Conservation (phyloP, 805 yeast genomes). For the Yamadazyma philogaea region DNA sequence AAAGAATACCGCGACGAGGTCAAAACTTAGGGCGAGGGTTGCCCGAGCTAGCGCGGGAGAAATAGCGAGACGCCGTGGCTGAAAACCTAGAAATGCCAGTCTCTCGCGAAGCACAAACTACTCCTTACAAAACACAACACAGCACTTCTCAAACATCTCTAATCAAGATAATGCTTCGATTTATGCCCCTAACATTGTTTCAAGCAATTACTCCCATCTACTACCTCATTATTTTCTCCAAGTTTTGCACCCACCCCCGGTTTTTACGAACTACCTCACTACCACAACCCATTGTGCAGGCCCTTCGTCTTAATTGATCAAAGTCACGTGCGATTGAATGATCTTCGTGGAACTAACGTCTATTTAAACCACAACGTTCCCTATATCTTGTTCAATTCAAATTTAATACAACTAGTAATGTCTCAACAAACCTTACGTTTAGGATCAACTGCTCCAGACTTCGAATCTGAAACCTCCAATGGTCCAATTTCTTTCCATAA, state of each 20-base stretch:
- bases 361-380: slow-evolving; percentile 2
- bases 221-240: too few species aligned
- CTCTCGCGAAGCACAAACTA: too few species aligned
- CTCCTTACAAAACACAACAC: too few species aligned
- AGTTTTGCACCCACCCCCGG: not conserved
- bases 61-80: too few species aligned
- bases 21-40: too few species aligned
- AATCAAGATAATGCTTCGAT: too few species aligned
- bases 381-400: slow-evolving; percentile 1
- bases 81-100: too few species aligned
- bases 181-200: too few species aligned
- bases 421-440: slow-evolving; percentile 14
- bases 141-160: too few species aligned
- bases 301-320: not conserved
- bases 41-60: too few species aligned
- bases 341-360: not conserved
- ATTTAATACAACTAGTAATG: slow-evolving; percentile 2
- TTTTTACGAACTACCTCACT: too few species aligned
- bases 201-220: too few species aligned
- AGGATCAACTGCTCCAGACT: slow-evolving; percentile 85
- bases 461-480: slow-evolving; percentile 74
- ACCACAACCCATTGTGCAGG: not conserved
- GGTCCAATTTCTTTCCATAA: slow-evolving; percentile 88
- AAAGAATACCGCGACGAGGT: not conserved
- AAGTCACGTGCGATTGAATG: slow-evolving; percentile 14